A percentile compares a stretch with the other conserved stretches of the same genome.
phyloP scores from a whole-genome alignment of 768 basidiomycete species.

The Leccinum aurantiacum region DNA sequence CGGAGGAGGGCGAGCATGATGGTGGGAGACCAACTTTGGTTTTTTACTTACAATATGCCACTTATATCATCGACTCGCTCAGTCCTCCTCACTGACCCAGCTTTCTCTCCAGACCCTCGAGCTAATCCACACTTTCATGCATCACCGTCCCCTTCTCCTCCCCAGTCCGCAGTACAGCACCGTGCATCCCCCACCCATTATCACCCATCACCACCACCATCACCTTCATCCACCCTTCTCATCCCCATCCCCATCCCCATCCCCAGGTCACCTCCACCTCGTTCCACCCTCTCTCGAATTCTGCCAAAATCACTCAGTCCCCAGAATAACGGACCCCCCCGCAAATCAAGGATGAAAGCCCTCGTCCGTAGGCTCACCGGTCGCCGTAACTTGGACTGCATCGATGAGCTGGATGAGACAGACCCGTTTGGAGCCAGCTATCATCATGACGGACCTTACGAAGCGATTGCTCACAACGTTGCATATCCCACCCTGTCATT shows the following conservation, averaged over 20 bases:
- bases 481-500: conserved; percentile 12
- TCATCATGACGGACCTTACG: conserved; percentile 78
- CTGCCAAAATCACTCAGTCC: background rate
- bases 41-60: background rate
- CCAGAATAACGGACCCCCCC: conserved; percentile 7
- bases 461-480: conserved; percentile 45
- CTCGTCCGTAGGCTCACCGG: conserved; percentile 28
- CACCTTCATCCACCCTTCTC: background rate
- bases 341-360: conserved; percentile 27
- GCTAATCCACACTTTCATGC: conserved; percentile 43
- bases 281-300: background rate
- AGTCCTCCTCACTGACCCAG: background rate
- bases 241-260: background rate
- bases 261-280: background rate
- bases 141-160: conserved; percentile 18
- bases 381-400: conserved; percentile 52
- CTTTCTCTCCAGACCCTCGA: conserved; percentile 55
- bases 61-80: background rate
- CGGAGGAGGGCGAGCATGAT: conserved; percentile 40
- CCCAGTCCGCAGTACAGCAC: background rate
- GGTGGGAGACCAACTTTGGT: background rate
- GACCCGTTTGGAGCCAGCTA: conserved; percentile 62
- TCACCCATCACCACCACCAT: background rate
- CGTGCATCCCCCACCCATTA: conserved; percentile 1
- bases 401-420: conserved; percentile 78